phyloP scores from a whole-genome alignment of 2,329 filamentous ascomycete genomes.

The Helotiales sp. region DNA sequence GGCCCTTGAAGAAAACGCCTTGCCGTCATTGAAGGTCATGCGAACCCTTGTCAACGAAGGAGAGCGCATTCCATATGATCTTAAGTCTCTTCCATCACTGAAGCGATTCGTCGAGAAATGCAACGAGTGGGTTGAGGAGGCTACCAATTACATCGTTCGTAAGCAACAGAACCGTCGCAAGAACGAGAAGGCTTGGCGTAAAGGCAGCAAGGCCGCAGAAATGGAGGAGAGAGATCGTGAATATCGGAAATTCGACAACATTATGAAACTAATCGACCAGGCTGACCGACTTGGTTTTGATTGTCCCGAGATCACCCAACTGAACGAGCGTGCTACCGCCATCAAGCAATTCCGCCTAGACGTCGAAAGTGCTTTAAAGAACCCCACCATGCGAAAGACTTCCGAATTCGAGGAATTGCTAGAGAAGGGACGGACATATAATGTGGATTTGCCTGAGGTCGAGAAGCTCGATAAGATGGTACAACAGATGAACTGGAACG shows the following conservation, averaged over 20 bases:
- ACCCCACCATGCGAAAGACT: constrained; percentile 61
- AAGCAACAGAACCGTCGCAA: constrained; percentile 98
- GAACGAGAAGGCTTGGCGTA: constrained; percentile 84
- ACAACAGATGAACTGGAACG: constrained; percentile 86
- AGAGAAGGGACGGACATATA: constrained; percentile 86
- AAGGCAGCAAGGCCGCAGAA: constrained; percentile 73
- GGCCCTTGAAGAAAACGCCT: constrained; percentile 78
- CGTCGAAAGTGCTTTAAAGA: constrained; percentile 69
- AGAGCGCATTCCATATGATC: constrained; percentile 90
- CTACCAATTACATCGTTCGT: constrained; percentile 91
- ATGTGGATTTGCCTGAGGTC: constrained; percentile 87
- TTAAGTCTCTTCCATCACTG: constrained; percentile 79
- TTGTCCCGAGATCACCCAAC: constrained; percentile 82
- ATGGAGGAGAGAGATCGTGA: constrained; percentile 82
- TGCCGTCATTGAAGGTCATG: constrained; percentile 82
- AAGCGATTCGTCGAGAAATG: constrained; percentile 92
- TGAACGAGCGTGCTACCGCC: constrained; percentile 81
- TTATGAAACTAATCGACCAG: constrained; percentile 78
- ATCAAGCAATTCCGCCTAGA: constrained; percentile 83
- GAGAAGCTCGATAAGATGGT: constrained; percentile 78
- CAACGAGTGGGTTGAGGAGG: constrained; percentile 97
- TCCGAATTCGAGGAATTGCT: constrained; percentile 85
- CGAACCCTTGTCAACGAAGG: constrained; percentile 86
- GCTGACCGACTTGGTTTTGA: constrained; percentile 90
- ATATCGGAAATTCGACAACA: constrained; percentile 83